A percentile compares a stretch with the other conserved stretches of the same genome.
Evolutionary conservation across 2,329 filamentous ascomycete species (phyloP).

Genomic region (Beauveria varroae): DNA sequence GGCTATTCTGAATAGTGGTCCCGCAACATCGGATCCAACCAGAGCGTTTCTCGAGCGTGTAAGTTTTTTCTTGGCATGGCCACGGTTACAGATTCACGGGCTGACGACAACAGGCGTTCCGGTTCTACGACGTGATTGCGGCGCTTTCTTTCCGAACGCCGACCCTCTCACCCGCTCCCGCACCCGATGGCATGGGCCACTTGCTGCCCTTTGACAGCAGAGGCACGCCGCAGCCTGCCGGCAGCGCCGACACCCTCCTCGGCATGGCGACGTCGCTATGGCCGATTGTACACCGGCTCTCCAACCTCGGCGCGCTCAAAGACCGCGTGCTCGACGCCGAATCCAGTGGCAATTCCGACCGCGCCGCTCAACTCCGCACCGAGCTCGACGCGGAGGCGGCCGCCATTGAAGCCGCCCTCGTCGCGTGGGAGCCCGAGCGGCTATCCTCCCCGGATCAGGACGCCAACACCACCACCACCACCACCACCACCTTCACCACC

Average conservation of each 20-base stretch:
- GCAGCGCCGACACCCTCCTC: constrained; percentile 50
- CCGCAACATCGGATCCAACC: constrained; percentile 40
- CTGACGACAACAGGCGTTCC: constrained; percentile 42
- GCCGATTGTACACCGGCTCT: constrained; percentile 56
- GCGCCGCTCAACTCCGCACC: constrained; percentile 39
- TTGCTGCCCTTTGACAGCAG: constrained; percentile 39
- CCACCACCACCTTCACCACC: not conserved
- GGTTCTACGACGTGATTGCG: constrained; percentile 59
- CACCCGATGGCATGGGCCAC: constrained; percentile 37
- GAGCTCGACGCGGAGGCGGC: constrained; percentile 44
- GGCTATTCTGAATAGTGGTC: constrained; percentile 48
- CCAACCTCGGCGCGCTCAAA: constrained; percentile 46
- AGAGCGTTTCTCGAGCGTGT: constrained; percentile 53
- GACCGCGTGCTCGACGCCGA: constrained; percentile 39
- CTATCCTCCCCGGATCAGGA: constrained; percentile 24
- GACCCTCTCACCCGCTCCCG: constrained; percentile 44
- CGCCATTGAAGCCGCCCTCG: constrained; percentile 47
- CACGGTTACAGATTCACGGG: not conserved
- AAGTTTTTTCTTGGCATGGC: constrained; percentile 13
- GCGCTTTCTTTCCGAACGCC: constrained; percentile 53
- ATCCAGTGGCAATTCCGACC: constrained; percentile 21
- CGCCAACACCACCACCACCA: not conserved
- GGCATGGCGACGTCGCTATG: constrained; percentile 56
- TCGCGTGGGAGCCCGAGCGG: constrained; percentile 44
- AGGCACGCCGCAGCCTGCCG: constrained; percentile 37